Evolutionary conservation across 1,284 basidiomycete species (phyloP), one percentile per base, ranked within the genome.

Genomic region (Cryptococcus hybrid): DNA sequence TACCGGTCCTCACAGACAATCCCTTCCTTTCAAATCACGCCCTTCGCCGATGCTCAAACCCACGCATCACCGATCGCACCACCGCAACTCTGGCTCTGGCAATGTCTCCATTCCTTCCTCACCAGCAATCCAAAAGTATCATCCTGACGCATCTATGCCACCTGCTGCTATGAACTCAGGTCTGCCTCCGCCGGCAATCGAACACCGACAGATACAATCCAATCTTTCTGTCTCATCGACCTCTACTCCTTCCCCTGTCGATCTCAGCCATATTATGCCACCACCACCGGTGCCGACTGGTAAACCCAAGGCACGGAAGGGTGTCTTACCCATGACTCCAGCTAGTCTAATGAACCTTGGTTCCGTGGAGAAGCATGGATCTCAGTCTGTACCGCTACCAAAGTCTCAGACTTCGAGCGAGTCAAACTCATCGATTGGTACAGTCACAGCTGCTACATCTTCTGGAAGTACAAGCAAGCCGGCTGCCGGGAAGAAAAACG

Each of bases 271-370:
- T 30, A 75, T 79, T 45, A 84, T 87, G n/a, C 90, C 86, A 8
- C 84, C 84, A 5, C 82, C 82, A 7, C 82, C 82, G 5, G 66
- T 79, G 4, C 72, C 69, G 15, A 57, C 43, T 11, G 54, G 57
- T 4, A 64, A 52, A 56, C 40, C 55, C 52, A 57, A 51, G 34
- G 61, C 49, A 35, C 66, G 59, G 35, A 71, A 71, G 42, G 75
- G 81, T 30, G 79, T 91, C 48, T 84, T 84, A 8, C 91, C 90
- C 5, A 89, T 90, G 53, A 94, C 91, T 0, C 90, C 91, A 0
- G 87, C 89, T 0, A 88, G 84, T 60, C 86, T 93, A 66, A 89
- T 94, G 88, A 92, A 92, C 61, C 81, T 94, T 13, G 86, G 86
- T 2, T 78, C 62, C 37, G 61, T 56, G 11, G 40, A 39, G 30